Percentiles rank a stretch among this genome's conserved stretches.
These are phyloP conservation scores for Colletotrichum lindemuthianum DNA, from an alignment of 2,329 filamentous ascomycete species.

Conservation along the genomic window DNA sequence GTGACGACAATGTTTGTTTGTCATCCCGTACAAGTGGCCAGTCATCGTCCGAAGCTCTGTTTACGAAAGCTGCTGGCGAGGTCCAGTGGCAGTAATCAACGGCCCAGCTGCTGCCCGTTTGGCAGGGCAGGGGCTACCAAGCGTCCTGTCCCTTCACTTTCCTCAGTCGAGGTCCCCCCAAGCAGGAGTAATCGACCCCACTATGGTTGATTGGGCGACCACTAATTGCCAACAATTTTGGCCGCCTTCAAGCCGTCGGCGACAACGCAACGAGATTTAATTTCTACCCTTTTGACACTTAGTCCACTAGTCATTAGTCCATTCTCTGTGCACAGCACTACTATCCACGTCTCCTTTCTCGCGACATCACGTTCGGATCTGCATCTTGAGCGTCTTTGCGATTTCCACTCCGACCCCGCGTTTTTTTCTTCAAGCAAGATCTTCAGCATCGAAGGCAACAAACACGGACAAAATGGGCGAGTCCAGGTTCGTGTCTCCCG, in stretches of 20 bases:
- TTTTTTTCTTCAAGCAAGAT: not conserved
- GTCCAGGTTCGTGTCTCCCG: constrained; percentile 60
- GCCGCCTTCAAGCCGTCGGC: constrained; percentile 36
- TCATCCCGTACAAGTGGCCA: constrained; percentile 9
- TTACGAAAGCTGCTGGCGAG: constrained; percentile 6
- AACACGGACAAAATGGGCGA: constrained; percentile 65
- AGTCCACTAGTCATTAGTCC: constrained; percentile 28
- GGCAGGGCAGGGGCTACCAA: constrained; percentile 9
- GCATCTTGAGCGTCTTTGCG: constrained; percentile 30
- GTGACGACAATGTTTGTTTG: constrained; percentile 5
- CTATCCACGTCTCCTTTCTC: constrained; percentile 28
- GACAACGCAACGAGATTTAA: constrained; percentile 41
- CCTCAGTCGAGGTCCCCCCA: not conserved
- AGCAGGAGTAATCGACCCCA: constrained; percentile 36
- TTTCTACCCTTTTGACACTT: constrained; percentile 36
- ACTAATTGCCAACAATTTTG: constrained; percentile 38
- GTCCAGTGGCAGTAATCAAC: constrained; percentile 11
- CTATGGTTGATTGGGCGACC: constrained; percentile 54
- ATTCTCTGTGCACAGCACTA: constrained; percentile 9
- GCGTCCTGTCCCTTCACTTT: too few relatives aligned
- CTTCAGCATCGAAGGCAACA: constrained; percentile 10
- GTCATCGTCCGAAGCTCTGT: constrained; percentile 1
- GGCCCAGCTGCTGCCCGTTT: too few relatives aligned
- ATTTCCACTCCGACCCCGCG: constrained; percentile 20
- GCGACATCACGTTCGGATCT: constrained; percentile 21